These are phyloP conservation scores for Pyrrhoderma noxium DNA, from an alignment of 1,284 basidiomycete genomes.

Conservation along the genomic window DNA sequence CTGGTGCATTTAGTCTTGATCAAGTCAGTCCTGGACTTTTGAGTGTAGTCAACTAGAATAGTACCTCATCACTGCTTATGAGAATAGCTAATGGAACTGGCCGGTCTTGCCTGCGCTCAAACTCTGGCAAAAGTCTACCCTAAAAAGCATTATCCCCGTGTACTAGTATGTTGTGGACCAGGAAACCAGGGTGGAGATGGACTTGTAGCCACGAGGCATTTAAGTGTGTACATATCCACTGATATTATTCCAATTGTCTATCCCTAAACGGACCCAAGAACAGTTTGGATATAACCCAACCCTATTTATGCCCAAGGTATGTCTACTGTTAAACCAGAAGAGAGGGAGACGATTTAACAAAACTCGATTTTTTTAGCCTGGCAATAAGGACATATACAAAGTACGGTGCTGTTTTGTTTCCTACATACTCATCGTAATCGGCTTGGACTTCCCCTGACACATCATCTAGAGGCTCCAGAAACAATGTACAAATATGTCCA, in stretches of 20 bases:
- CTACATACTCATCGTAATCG: background rate
- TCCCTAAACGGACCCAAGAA: conserved; percentile 49
- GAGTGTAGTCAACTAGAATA: background rate
- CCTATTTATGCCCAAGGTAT: conserved; percentile 88
- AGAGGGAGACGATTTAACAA: no score
- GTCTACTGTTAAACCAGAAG: no score
- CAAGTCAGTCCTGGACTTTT: conserved; percentile 56
- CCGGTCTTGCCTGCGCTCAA: conserved; percentile 94
- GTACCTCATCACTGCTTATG: background rate
- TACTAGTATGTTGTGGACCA: conserved; percentile 92
- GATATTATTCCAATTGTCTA: background rate
- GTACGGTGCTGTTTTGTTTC: conserved; percentile 29
- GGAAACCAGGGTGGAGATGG: conserved; percentile 99
- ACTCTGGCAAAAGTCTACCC: conserved; percentile 74
- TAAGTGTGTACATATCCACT: conserved; percentile 44
- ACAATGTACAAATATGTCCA: conserved; percentile 85
- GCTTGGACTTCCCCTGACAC: background rate
- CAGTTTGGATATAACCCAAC: conserved; percentile 85
- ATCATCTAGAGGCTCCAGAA: conserved; percentile 59
- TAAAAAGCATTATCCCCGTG: conserved; percentile 55
- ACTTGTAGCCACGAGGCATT: conserved; percentile 90
- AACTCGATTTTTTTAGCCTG: conserved; percentile 67
- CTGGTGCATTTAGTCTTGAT: conserved; percentile 85
- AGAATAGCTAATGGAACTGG: conserved; percentile 85
- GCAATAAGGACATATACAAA: conserved; percentile 84